Conservation (phyloP, 164 flowering plant genomes). For the Magnolia sinica region DNA sequence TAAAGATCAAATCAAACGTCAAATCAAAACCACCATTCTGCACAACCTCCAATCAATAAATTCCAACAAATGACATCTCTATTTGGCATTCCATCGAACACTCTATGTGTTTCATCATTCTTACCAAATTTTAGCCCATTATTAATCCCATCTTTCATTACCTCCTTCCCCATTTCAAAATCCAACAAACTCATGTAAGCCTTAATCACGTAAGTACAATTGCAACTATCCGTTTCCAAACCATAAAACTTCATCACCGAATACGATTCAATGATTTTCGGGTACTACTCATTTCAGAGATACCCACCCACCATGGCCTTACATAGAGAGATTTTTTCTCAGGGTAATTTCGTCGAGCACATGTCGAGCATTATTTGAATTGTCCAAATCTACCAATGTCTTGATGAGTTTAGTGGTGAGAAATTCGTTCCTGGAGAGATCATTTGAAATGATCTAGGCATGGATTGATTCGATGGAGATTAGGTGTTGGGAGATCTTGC, state of each 20-base stretch:
- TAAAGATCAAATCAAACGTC: slow-evolving; percentile 28
- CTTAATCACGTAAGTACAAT: slow-evolving; percentile 35
- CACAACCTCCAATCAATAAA: slow-evolving; percentile 35
- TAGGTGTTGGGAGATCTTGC: slow-evolving; percentile 18
- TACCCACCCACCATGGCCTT: slow-evolving; percentile 39
- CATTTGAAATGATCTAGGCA: slow-evolving; percentile 22
- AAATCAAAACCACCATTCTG: slow-evolving; percentile 10
- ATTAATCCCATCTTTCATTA: slow-evolving; percentile 20
- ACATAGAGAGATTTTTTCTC: slow-evolving; percentile 17
- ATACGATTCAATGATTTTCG: slow-evolving; percentile 29
- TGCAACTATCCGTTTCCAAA: slow-evolving; percentile 26
- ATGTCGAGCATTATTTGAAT: slow-evolving; percentile 17
- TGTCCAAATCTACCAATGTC: slow-evolving; percentile 24
- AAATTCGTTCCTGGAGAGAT: slow-evolving; percentile 18
- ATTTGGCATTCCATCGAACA: slow-evolving; percentile 23
- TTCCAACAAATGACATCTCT: slow-evolving; percentile 55
- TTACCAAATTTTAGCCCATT: slow-evolving; percentile 29
- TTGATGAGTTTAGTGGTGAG: slow-evolving; percentile 27
- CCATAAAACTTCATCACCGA: slow-evolving; percentile 18
- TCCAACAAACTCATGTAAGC: slow-evolving; percentile 29
- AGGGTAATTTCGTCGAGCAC: slow-evolving; percentile 31
- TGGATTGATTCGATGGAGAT: slow-evolving; percentile 26
- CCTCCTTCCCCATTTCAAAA: slow-evolving; percentile 28
- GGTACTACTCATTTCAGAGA: slow-evolving; percentile 16
- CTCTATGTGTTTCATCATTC: slow-evolving; percentile 22